phyloP scores from a whole-genome alignment of 108 stramenopile species.

The Skeletonema costatum region DNA sequence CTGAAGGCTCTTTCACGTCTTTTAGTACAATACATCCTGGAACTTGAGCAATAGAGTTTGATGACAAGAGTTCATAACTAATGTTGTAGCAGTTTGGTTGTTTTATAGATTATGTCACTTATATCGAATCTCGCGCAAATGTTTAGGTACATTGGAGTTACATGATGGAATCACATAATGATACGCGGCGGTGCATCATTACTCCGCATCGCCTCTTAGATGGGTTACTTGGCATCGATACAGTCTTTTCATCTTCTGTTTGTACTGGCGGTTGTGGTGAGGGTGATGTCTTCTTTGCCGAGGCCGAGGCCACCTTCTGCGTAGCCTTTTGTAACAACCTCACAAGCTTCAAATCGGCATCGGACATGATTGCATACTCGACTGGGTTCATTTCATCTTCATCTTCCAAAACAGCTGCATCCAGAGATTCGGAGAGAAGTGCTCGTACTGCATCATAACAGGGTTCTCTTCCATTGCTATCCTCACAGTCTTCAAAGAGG shows the following conservation, averaged over 20 bases:
- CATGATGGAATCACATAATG: not conserved
- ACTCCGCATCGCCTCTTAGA: not conserved
- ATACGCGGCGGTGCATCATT: not conserved
- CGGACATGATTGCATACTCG: conserved; percentile 38
- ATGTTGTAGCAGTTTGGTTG: no score
- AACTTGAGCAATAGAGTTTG: no score
- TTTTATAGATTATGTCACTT: no score
- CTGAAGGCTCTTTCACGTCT: no score
- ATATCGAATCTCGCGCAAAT: no score
- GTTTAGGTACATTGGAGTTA: not conserved
- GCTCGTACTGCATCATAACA: conserved; percentile 17
- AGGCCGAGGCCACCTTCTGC: conserved; percentile 5
- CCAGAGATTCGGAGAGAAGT: conserved; percentile 17
- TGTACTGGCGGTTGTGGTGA: not conserved
- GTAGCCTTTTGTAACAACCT: conserved; percentile 47
- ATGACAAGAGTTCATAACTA: no score
- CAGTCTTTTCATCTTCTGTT: not conserved
- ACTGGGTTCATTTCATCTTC: conserved; percentile 43
- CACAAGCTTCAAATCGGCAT: conserved; percentile 33
- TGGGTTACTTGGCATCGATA: not conserved
- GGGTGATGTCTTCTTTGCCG: not conserved
- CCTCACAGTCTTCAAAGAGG: conserved; percentile 24
- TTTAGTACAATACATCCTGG: no score
- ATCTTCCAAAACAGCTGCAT: conserved; percentile 27
- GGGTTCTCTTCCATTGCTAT: conserved; percentile 11